Evolutionary conservation across 441 rosid species (phyloP).

Genomic region (Euphorbia schlechtendalii): DNA sequence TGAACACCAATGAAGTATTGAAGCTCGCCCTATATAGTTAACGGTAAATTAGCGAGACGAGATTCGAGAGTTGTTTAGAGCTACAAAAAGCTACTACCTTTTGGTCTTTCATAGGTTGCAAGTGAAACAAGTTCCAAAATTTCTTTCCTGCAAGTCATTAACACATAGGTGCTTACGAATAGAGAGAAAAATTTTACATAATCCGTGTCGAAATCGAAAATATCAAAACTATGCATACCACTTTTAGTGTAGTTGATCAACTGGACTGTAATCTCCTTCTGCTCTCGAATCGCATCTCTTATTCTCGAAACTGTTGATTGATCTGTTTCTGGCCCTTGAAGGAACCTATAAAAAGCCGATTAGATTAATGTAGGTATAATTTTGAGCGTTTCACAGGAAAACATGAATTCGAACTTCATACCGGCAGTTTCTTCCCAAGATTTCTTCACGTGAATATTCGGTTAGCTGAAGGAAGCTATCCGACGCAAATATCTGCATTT

Average conservation of each 20-base stretch:
- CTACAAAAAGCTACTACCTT: conserved; percentile 36
- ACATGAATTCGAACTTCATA: conserved; percentile 23
- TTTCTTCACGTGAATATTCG: conserved; percentile 84
- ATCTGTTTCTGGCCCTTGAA: conserved; percentile 98
- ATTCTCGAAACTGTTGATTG: conserved; percentile 68
- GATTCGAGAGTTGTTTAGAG: conserved; percentile 16
- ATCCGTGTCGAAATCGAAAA: background rate
- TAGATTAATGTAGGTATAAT: background rate
- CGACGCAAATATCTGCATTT: conserved; percentile 85
- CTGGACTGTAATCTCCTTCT: conserved; percentile 83
- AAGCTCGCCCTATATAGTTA: conserved; percentile 69
- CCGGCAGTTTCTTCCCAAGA: conserved; percentile 96
- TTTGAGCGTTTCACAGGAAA: too few relatives aligned
- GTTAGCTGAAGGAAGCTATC: conserved; percentile 96
- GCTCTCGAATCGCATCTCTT: conserved; percentile 84
- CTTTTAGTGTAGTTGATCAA: conserved; percentile 93
- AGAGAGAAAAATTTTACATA: too few relatives aligned
- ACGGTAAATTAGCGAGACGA: background rate
- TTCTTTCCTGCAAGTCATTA: conserved; percentile 74
- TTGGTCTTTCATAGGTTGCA: conserved; percentile 98
- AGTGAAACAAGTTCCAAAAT: conserved; percentile 96
- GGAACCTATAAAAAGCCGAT: conserved; percentile 51
- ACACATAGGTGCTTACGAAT: too few relatives aligned
- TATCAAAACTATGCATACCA: conserved; percentile 48
- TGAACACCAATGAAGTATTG: conserved; percentile 98